Evolutionary conservation across 192 early-diverging fungal species (phyloP), one percentile per base, ranked within the genome.

Genomic region (Backusella liffmaniae): DNA sequence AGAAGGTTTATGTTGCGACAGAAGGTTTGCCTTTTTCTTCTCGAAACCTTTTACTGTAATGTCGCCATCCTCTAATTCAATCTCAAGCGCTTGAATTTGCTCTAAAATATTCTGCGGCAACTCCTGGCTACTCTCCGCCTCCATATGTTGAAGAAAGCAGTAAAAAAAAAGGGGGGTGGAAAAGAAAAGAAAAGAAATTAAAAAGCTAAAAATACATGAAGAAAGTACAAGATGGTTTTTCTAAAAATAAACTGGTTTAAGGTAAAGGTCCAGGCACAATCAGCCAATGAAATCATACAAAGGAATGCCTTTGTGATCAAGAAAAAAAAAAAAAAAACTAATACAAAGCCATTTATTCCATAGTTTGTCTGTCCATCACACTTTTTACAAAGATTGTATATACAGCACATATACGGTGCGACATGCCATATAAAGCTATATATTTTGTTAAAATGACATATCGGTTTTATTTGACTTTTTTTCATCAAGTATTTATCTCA

Each of bases 31-130:
- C 44, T 59, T 46, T 74, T 88, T 89, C 84, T 92, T 92, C 66
- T 92, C 90, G 67, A 85, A 94, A 4, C 93, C 93, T 77, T 93
- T 90, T 76, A 88, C 80, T 29, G 92, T 93, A 75, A 93, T 91
- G 71, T 92, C 90, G 34, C 90, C 91, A 36, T 91, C 89, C 39
- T 79, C 82, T 35, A 83, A 80, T 80, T 90, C 90, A 32, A 84
- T 73, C 76, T 90, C 66, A 35, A 78, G 66, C 16, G 49, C 36
- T 59, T 67, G 73, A 51, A 78, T 66, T 51, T 78, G 73, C 32
- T 78, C 77, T 37, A 78, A 51, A 53, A 78, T 72, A n/a, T 78
- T 37, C 18, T 36, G 66, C 15, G 77, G 77, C 66, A 74, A 46
- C n/a, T 74, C 65, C 21, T 65, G 73, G 42, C n/a, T 39, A 74